Percentiles rank a stretch among this genome's conserved stretches.
Evolutionary conservation across 129 eudicot species (phyloP).

Genomic region (Tagetes patula): DNA sequence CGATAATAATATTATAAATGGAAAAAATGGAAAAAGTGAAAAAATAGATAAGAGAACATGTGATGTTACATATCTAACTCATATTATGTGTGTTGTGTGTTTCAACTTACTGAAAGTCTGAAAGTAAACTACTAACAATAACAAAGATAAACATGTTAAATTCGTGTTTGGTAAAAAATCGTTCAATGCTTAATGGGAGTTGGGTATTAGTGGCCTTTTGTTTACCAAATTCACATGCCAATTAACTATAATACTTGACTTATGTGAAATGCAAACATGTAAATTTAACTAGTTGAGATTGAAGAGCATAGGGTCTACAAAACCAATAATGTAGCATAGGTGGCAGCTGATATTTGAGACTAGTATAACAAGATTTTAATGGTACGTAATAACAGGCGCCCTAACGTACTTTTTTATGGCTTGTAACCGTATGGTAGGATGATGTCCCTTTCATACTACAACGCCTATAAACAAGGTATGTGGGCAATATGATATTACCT

Average conservation of each 20-base stretch:
- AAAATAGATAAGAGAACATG: background rate
- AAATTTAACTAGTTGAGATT: background rate
- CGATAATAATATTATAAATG: background rate
- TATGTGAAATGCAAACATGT: background rate
- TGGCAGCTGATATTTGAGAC: background rate
- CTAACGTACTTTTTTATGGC: conserved; percentile 23
- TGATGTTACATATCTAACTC: background rate
- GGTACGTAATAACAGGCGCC: conserved; percentile 13
- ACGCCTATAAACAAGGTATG: background rate
- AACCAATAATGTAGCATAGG: conserved; percentile 13
- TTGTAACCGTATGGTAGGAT: conserved; percentile 2
- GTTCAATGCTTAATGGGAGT: background rate
- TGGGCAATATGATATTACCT: background rate
- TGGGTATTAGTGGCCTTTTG: background rate
- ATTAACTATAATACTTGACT: background rate
- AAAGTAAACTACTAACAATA: conserved; percentile 5
- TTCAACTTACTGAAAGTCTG: background rate
- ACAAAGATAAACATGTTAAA: background rate
- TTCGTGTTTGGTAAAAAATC: background rate
- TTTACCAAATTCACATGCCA: conserved; percentile 3
- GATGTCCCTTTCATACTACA: conserved; percentile 26
- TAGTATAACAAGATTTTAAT: conserved; percentile 4
- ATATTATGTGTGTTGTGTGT: background rate
- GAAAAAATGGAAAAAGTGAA: background rate
- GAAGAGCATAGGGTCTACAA: background rate